A percentile compares a stretch with the other conserved stretches of the same genome.
Conservation (phyloP, 345 rosid genomes). For the Murraya koenigii region DNA sequence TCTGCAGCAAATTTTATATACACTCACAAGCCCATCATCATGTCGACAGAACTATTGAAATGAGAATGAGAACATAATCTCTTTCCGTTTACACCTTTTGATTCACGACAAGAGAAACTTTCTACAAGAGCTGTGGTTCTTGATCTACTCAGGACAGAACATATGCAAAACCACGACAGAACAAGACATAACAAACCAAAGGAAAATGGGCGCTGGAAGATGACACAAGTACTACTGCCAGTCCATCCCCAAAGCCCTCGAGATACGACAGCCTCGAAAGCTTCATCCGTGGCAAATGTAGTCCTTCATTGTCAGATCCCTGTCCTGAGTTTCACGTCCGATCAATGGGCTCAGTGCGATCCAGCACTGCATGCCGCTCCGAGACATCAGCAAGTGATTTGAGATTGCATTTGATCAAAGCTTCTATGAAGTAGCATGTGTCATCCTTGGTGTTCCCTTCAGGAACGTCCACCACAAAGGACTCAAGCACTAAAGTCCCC, state of each 20-base stretch:
- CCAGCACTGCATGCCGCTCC: conserved; percentile 79
- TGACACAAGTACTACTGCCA: conserved; percentile 33
- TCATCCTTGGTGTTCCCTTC: conserved; percentile 95
- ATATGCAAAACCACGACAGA: conserved; percentile 11
- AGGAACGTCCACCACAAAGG: conserved; percentile 91
- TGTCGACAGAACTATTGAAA: conserved; percentile 14
- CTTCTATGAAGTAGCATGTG: conserved; percentile 92
- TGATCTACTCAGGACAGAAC: conserved; percentile 19
- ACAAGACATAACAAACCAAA: conserved; percentile 12
- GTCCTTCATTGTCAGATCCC: conserved; percentile 20
- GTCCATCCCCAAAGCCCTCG: conserved; percentile 45
- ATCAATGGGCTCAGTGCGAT: conserved; percentile 54
- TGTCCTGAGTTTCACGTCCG: conserved; percentile 22
- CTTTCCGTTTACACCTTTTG: not conserved
- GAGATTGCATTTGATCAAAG: conserved; percentile 88
- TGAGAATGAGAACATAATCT: not conserved
- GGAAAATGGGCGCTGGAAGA: conserved; percentile 9
- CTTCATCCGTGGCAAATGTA: conserved; percentile 50
- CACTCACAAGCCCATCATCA: conserved; percentile 10
- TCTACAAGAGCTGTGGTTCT: conserved; percentile 29
- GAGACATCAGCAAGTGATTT: conserved; percentile 87
- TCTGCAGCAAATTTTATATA: conserved; percentile 6
- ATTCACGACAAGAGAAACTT: conserved; percentile 11
- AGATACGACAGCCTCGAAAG: conserved; percentile 34
- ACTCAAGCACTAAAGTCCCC: conserved; percentile 82